Evolutionary conservation across 2,329 filamentous ascomycete genomes (phyloP).

Genomic region (Akanthomyces dipterigenus): DNA sequence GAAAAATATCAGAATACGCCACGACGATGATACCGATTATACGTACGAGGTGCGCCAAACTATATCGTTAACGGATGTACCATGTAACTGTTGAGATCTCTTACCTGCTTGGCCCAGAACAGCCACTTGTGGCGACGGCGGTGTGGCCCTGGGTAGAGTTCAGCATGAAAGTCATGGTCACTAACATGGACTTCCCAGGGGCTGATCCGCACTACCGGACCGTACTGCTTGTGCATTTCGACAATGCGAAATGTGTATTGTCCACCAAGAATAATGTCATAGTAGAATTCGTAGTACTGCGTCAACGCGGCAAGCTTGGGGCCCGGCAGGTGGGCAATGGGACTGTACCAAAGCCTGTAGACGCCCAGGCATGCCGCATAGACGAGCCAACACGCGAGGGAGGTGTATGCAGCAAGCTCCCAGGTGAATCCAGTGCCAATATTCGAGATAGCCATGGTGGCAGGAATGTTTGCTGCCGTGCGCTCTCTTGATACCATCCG

Average conservation of each 20-base stretch:
- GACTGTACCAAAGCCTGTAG: conserved; percentile 30
- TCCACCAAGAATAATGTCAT: conserved; percentile 34
- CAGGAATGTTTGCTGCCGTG: background rate
- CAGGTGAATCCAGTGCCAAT: conserved; percentile 19
- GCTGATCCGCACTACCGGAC: conserved; percentile 33
- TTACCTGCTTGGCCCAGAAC: conserved; percentile 31
- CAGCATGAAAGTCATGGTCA: conserved; percentile 32
- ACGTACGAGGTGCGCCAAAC: conserved; percentile 29
- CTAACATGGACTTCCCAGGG: conserved; percentile 34
- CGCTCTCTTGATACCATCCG: background rate
- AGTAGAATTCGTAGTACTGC: conserved; percentile 36
- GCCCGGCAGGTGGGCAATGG: conserved; percentile 32
- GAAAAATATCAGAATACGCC: conserved; percentile 14
- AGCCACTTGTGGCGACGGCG: conserved; percentile 26
- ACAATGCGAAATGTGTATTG: conserved; percentile 36
- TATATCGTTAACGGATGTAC: conserved; percentile 9
- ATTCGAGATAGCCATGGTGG: conserved; percentile 20
- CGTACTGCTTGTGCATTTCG: conserved; percentile 35
- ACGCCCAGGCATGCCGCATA: conserved; percentile 24
- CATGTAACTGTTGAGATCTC: background rate
- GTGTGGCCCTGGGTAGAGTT: conserved; percentile 29
- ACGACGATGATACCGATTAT: background rate
- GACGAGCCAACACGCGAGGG: conserved; percentile 22
- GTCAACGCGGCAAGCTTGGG: conserved; percentile 33
- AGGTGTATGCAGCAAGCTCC: conserved; percentile 20